Percentiles rank a stretch among this genome's conserved stretches.
phyloP scores from a whole-genome alignment of 164 flowering plant genomes.

The Vitis vinifera region DNA sequence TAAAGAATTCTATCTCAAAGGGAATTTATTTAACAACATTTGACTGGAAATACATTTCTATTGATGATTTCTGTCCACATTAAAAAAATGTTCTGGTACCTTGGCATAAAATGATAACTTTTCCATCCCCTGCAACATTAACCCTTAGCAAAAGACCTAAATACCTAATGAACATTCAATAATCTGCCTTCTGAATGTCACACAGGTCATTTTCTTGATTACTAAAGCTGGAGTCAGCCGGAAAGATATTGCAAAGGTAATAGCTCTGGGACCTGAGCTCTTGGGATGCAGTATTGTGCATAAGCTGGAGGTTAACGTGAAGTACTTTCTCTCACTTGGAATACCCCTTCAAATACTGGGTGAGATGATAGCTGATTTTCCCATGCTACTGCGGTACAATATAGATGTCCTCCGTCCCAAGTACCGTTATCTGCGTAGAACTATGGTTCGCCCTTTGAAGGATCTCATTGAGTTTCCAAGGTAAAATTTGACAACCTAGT shows the following conservation, averaged over 20 bases:
- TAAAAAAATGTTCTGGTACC: no score
- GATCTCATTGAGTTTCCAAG: conserved; percentile 95
- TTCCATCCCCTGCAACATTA: neutral
- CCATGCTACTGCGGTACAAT: conserved; percentile 79
- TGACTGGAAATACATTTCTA: no score
- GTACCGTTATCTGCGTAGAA: conserved; percentile 77
- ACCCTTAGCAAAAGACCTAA: neutral
- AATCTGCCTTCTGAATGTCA: neutral
- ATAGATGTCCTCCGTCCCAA: conserved; percentile 80
- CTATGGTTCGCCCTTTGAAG: conserved; percentile 79
- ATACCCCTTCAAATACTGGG: conserved; percentile 55
- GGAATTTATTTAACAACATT: no score
- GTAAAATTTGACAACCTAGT: conserved; percentile 29
- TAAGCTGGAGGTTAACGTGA: conserved; percentile 76
- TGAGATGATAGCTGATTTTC: conserved; percentile 90
- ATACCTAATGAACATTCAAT: neutral
- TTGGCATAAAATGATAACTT: no score
- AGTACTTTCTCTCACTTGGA: conserved; percentile 88
- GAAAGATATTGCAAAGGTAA: conserved; percentile 75
- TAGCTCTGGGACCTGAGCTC: conserved; percentile 86
- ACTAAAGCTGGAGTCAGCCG: conserved; percentile 78
- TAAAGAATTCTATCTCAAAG: neutral
- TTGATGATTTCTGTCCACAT: no score
- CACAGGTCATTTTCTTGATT: conserved; percentile 84
- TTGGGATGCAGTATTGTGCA: conserved; percentile 76